Conservation (phyloP, 2,329 filamentous ascomycete genomes). For the Zasmidium cellare region DNA sequence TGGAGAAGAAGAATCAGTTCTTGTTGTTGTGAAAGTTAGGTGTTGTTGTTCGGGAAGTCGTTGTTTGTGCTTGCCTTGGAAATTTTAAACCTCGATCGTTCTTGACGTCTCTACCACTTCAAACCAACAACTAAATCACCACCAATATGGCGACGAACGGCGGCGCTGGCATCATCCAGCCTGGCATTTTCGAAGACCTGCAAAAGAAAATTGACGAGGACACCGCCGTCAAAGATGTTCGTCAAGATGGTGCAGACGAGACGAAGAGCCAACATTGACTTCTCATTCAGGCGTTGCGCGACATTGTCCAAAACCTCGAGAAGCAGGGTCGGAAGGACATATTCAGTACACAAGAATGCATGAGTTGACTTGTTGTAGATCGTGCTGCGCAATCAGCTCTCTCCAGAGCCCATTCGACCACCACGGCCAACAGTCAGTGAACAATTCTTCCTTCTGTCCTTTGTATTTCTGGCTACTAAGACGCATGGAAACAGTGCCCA, state of each 20-base stretch:
- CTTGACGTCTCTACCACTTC: not conserved
- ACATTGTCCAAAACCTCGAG: conserved; percentile 79
- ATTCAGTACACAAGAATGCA: not conserved
- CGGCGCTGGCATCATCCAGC: conserved; percentile 39
- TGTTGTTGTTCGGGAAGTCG: not conserved
- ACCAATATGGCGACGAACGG: conserved; percentile 27
- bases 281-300: conserved; percentile 64
- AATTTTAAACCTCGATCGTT: not conserved
- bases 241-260: not conserved
- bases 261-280: not conserved
- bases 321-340: conserved; percentile 43
- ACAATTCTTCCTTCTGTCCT: too few species aligned
- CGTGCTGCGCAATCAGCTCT: conserved; percentile 79
- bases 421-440: conserved; percentile 62
- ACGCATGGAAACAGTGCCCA: conserved; percentile 67
- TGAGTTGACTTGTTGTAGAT: conserved; percentile 45
- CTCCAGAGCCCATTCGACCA: conserved; percentile 86
- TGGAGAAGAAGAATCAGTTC: conserved; percentile 11
- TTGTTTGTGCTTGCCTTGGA: not conserved
- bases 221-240: conserved; percentile 71
- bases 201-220: conserved; percentile 91
- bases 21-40: not conserved
- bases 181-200: conserved; percentile 74
- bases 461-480: too few species aligned
- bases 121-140: not conserved